A percentile compares a stretch with the other conserved stretches of the same genome.
Conservation (phyloP, 1,284 basidiomycete species). For the Puccinia coronata region DNA sequence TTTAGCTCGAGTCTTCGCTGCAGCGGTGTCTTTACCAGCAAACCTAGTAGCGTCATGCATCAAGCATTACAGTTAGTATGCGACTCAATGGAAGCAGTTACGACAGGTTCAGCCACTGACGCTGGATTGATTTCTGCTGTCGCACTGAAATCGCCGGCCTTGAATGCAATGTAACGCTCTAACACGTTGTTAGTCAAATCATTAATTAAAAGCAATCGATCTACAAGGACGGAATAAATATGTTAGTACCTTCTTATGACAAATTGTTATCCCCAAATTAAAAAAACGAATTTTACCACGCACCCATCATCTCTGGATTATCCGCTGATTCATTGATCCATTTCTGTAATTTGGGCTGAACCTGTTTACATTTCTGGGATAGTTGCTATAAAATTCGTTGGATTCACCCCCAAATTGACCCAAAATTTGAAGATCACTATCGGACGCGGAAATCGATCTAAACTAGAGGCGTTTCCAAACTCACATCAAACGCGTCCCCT, state of each 20-base stretch:
- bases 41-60: neutral
- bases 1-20: slow-evolving; percentile 41
- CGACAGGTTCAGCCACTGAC: slow-evolving; percentile 51
- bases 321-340: slow-evolving; percentile 91
- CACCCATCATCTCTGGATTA: slow-evolving; percentile 79
- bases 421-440: neutral
- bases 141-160: slow-evolving; percentile 76
- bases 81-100: neutral
- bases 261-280: neutral
- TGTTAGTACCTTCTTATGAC: neutral
- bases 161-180: slow-evolving; percentile 85
- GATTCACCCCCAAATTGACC: neutral
- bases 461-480: slow-evolving; percentile 55
- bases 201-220: slow-evolving; percentile 91
- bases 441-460: neutral
- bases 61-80: neutral
- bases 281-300: slow-evolving; percentile 53
- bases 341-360: slow-evolving; percentile 92
- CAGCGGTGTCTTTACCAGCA: slow-evolving; percentile 46
- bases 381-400: slow-evolving; percentile 73
- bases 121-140: slow-evolving; percentile 65
- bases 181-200: slow-evolving; percentile 94
- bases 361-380: slow-evolving; percentile 74
- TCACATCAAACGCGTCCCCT: slow-evolving; percentile 90
- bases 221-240: slow-evolving; percentile 60